Percentiles rank a stretch among this genome's conserved stretches.
phyloP scores from a whole-genome alignment of 2,329 filamentous ascomycete genomes.

The Didymella pinodella region DNA sequence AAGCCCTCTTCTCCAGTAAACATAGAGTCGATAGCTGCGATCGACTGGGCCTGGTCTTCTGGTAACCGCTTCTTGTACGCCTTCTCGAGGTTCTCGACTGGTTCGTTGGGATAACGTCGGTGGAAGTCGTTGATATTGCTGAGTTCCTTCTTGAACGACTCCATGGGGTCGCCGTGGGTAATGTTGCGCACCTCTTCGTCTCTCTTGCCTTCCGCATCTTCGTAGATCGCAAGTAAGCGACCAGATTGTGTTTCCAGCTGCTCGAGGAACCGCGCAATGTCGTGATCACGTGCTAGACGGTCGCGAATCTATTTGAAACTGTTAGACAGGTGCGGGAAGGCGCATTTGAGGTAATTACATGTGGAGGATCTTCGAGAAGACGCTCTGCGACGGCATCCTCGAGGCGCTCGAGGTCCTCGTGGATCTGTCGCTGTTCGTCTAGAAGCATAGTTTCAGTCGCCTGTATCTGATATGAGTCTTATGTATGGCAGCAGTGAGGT shows the following conservation, averaged over 20 bases:
- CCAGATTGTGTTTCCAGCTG: constrained; percentile 87
- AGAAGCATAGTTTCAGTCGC: constrained; percentile 69
- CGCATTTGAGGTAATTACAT: constrained; percentile 63
- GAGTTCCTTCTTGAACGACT: constrained; percentile 88
- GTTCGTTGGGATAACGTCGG: constrained; percentile 89
- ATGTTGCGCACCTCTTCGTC: constrained; percentile 84
- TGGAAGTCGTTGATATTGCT: constrained; percentile 86
- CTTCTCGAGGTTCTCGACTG: constrained; percentile 91
- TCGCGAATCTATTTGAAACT: constrained; percentile 75
- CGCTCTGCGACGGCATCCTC: constrained; percentile 94
- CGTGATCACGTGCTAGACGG: constrained; percentile 87
- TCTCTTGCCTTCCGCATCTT: constrained; percentile 75
- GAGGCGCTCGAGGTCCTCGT: constrained; percentile 95
- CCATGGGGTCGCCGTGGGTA: constrained; percentile 84
- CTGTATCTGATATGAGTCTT: constrained; percentile 30
- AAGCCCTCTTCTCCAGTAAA: constrained; percentile 97
- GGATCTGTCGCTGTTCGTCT: constrained; percentile 91
- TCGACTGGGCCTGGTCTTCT: constrained; percentile 67
- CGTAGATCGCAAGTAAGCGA: constrained; percentile 82
- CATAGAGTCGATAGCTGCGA: constrained; percentile 81
- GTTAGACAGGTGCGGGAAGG: constrained; percentile 6
- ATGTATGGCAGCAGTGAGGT: constrained; percentile 20
- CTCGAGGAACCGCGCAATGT: constrained; percentile 83
- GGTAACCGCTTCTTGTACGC: constrained; percentile 79
- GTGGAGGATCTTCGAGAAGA: constrained; percentile 85